Conservation (phyloP, 495 filamentous ascomycete species). For the Platismatia glauca region DNA sequence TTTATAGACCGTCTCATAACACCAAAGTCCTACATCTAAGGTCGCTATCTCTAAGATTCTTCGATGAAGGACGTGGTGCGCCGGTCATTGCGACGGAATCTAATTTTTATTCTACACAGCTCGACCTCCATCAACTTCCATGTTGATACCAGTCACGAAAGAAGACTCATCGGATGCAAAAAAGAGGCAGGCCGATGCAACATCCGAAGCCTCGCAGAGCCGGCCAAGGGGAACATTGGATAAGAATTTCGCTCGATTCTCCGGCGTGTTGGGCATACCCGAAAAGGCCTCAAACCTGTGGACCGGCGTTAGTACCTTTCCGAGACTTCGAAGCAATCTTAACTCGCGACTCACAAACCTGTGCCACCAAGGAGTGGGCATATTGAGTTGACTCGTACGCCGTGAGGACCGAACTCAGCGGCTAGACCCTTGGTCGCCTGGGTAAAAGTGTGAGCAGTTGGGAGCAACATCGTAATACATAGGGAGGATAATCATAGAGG, state of each 20-base stretch:
- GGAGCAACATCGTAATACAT: constrained; percentile 4
- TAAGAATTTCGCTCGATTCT: constrained; percentile 60
- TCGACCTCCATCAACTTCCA: constrained; percentile 52
- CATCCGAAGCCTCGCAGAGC: constrained; percentile 53
- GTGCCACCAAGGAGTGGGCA: constrained; percentile 55
- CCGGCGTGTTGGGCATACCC: constrained; percentile 56
- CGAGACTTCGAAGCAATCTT: background rate
- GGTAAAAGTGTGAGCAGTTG: background rate
- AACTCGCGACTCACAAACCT: constrained; percentile 34
- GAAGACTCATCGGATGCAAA: constrained; percentile 57
- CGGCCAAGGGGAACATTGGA: constrained; percentile 58
- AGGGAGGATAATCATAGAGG: background rate
- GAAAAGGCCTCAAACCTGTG: constrained; percentile 50
- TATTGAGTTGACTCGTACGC: constrained; percentile 58
- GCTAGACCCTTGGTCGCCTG: constrained; percentile 57
- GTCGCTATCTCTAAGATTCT: background rate
- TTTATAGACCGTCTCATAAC: too few relatives aligned
- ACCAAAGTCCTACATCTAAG: background rate
- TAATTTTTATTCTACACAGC: constrained; percentile 9
- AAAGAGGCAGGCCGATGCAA: constrained; percentile 58
- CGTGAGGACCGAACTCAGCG: constrained; percentile 55
- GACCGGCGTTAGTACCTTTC: background rate
- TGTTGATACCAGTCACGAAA: constrained; percentile 60
- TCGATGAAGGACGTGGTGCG: background rate
- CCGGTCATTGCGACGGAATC: background rate